Conservation (phyloP, 495 filamentous ascomycete genomes). For the Aspergillus leporis region DNA sequence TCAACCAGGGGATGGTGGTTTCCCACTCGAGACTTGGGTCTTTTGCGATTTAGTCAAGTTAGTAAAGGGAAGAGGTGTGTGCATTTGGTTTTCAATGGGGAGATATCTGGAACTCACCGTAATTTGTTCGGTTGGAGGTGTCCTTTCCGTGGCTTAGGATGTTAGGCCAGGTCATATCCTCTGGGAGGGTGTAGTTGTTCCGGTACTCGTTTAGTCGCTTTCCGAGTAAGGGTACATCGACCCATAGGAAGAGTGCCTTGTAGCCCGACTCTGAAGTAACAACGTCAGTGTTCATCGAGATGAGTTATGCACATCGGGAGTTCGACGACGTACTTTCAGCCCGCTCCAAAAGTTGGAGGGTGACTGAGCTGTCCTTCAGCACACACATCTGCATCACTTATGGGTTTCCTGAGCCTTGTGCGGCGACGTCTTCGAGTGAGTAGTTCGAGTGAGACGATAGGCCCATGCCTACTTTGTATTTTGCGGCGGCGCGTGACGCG, state of each 20-base stretch:
- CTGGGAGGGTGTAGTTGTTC: slow-evolving; percentile 44
- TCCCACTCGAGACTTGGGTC: slow-evolving; percentile 81
- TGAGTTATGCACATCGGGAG: no score
- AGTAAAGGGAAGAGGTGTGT: no score
- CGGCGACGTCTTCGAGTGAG: slow-evolving; percentile 52
- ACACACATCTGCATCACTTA: slow-evolving; percentile 82
- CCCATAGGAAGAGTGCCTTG: slow-evolving; percentile 91
- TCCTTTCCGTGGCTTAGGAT: slow-evolving; percentile 32
- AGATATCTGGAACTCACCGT: slow-evolving; percentile 29
- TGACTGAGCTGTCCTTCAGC: slow-evolving; percentile 85
- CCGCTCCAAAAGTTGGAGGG: slow-evolving; percentile 79
- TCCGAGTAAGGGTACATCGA: slow-evolving; percentile 85
- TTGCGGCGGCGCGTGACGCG: slow-evolving; percentile 73
- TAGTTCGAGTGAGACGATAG: slow-evolving; percentile 55
- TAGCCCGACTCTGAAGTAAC: slow-evolving; percentile 64
- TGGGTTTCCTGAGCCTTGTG: slow-evolving; percentile 39
- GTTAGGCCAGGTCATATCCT: slow-evolving; percentile 34
- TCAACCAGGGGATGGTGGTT: slow-evolving; percentile 84
- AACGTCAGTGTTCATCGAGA: neutral
- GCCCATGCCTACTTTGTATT: slow-evolving; percentile 65
- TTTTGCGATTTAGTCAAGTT: slow-evolving; percentile 8
- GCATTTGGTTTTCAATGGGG: neutral
- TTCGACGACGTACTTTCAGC: slow-evolving; percentile 60
- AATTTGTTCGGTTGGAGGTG: slow-evolving; percentile 31
- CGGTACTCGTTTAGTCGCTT: slow-evolving; percentile 51